Conservation (phyloP, 1,284 basidiomycete species). For the Naganishia albida region DNA sequence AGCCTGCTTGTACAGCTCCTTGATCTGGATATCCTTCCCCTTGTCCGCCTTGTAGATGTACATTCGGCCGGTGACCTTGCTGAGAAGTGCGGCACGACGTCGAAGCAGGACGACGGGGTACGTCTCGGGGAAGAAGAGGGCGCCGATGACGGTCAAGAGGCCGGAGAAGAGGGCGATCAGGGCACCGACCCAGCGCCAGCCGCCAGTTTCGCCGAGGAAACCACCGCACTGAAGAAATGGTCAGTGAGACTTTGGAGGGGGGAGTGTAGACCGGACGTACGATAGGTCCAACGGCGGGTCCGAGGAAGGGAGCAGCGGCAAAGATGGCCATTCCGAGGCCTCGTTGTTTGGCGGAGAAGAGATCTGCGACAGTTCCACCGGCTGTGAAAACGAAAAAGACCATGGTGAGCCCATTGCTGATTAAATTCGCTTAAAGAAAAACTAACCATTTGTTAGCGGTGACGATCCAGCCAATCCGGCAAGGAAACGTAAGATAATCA, state of each 20-base stretch:
- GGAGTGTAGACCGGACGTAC: slow-evolving; percentile 34
- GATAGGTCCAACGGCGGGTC: slow-evolving; percentile 56
- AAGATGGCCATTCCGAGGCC: slow-evolving; percentile 59
- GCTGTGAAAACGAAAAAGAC: background rate
- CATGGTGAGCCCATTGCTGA: too few relatives aligned
- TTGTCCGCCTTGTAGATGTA: slow-evolving; percentile 56
- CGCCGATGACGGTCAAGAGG: slow-evolving; percentile 45
- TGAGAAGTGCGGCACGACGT: slow-evolving; percentile 48
- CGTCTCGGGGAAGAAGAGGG: slow-evolving; percentile 53
- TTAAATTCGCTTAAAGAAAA: too few relatives aligned
- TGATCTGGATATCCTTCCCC: slow-evolving; percentile 47
- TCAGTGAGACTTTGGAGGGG: slow-evolving; percentile 1
- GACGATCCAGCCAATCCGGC: slow-evolving; percentile 52
- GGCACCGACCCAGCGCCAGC: slow-evolving; percentile 64
- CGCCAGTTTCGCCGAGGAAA: slow-evolving; percentile 50
- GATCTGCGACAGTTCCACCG: slow-evolving; percentile 39
- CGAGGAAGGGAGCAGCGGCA: slow-evolving; percentile 64
- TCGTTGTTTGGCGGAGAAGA: slow-evolving; percentile 47
- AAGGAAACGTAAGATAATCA: slow-evolving; percentile 56
- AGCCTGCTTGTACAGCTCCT: slow-evolving; percentile 49
- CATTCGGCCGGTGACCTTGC: slow-evolving; percentile 53
- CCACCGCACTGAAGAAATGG: slow-evolving; percentile 54
- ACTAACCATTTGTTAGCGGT: slow-evolving; percentile 55
- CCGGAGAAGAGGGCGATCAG: slow-evolving; percentile 61
- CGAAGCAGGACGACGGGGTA: slow-evolving; percentile 56